Base-by-base conservation (phyloP, 1,284 basidiomycete genomes). In the Trichosporon coremiiforme region DNA sequence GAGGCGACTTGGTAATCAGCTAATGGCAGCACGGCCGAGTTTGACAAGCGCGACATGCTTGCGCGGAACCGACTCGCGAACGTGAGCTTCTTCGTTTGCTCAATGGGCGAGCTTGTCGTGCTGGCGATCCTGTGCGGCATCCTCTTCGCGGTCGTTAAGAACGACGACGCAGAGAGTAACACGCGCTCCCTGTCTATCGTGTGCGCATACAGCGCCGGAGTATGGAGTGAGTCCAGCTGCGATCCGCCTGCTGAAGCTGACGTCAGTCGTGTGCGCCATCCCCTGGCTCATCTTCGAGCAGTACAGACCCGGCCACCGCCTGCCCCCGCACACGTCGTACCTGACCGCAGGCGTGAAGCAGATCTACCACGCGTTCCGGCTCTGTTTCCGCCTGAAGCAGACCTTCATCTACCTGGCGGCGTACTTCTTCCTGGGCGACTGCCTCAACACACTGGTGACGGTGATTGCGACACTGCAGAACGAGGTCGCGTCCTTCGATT, bases 391-490 rank as follows among this genome's bases (percentile, higher is more conserved):
- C 33, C 85, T 92, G 69, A 91, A 90, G 78, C 91, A 92, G 75
- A 79, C 89, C 77, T 76, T 77, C 69, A 79, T 82, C 65, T 82
- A 80, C 62, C 73, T 81, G 9, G 90, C 73, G n/a, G 73, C 72
- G 13, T 76, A 74, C 67, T 75, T 76, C 53, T 67, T 75, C 66
- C 77, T 94, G 88, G 91, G 90, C 89, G 66, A 83, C 90, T 38
- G 85, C 84, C 31, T 93, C 89, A 69, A 90, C 90, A 73, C 77
- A 12, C 45, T 75, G 35, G 62, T 68, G 6, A 90, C 90, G n/a
- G 90, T 93, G 45, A 88, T 94, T 70, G 88, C 85, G 10, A 93
- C 91, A 0, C 79, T 93, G 50, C 91, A 93, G 78, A 93, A 93
- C 74, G 89, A 89, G 87, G 89, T 77, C 8, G 83, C 79, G 22